phyloP scores from a whole-genome alignment of 1,284 basidiomycete species.

The Trichosporon sp. region DNA sequence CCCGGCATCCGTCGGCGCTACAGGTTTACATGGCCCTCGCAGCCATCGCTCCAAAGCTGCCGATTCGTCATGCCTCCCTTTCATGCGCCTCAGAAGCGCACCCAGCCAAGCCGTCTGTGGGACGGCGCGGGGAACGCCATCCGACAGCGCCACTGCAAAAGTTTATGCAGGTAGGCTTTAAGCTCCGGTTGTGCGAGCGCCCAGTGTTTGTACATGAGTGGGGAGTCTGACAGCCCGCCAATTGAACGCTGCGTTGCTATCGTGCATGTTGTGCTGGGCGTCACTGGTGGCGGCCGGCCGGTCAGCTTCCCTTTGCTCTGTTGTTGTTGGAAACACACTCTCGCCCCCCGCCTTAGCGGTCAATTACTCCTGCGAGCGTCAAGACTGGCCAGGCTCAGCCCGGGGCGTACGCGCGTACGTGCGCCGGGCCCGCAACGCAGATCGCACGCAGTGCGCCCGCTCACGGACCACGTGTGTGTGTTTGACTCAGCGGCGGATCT shows the following conservation, averaged over 20 bases:
- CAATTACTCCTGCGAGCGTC: too few species aligned
- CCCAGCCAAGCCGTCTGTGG: background rate
- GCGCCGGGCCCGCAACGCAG: background rate
- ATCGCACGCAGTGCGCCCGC: background rate
- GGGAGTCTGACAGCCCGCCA: background rate
- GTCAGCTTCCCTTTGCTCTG: too few species aligned
- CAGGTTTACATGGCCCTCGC: too few species aligned
- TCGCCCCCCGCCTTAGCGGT: too few species aligned
- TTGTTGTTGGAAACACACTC: too few species aligned
- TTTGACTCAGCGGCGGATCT: too few species aligned
- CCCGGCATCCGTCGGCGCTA: too few species aligned
- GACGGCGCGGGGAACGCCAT: background rate
- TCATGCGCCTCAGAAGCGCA: too few species aligned
- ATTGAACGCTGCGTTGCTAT: background rate
- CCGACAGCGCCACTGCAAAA: background rate
- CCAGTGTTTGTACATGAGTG: background rate
- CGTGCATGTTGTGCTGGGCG: background rate
- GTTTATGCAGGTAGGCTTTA: background rate
- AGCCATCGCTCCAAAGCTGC: too few species aligned
- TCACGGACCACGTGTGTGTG: background rate
- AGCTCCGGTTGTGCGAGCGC: background rate
- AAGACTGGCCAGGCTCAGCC: too few species aligned
- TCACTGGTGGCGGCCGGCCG: constrained; percentile 3
- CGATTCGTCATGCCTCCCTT: too few species aligned
- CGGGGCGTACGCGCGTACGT: too few species aligned